Evolutionary conservation across 208 protist species (phyloP).

Genomic region (Trypanosoma theileri): DNA sequence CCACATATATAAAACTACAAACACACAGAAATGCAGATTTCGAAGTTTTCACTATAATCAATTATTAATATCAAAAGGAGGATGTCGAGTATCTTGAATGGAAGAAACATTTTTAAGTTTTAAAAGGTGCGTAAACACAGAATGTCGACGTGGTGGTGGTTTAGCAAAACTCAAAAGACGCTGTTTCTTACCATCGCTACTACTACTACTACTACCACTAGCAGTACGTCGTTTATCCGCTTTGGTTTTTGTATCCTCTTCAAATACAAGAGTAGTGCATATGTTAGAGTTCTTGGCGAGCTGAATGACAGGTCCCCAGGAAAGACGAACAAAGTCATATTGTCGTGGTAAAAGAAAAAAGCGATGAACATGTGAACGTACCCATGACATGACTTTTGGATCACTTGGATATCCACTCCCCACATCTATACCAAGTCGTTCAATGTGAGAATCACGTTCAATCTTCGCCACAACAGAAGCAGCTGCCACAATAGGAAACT

Average conservation of each 20-base stretch:
- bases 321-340: conserved; percentile 70
- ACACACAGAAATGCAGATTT: background rate
- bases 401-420: conserved; percentile 87
- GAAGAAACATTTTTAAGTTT: conserved; percentile 34
- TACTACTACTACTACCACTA: background rate
- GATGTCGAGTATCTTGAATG: conserved; percentile 30
- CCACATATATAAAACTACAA: background rate
- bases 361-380: conserved; percentile 70
- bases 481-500: conserved; percentile 90
- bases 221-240: conserved; percentile 30
- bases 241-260: conserved; percentile 57
- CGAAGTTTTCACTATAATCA: background rate
- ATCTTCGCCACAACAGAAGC: conserved; percentile 94
- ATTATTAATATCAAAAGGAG: conserved; percentile 1
- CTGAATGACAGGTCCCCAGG: conserved; percentile 69
- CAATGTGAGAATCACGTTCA: conserved; percentile 60
- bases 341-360: conserved; percentile 65
- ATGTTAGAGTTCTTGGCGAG: conserved; percentile 51
- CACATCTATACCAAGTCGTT: conserved; percentile 46
- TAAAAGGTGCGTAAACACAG: conserved; percentile 60
- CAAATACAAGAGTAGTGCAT: conserved; percentile 64
- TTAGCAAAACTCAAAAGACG: conserved; percentile 58
- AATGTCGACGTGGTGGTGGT: conserved; percentile 52
- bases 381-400: conserved; percentile 61
- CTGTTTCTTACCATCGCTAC: conserved; percentile 36